Evolutionary conservation across 345 rosid species (phyloP), one percentile per base, ranked within the genome.

Genomic region (Litchi chinensis): DNA sequence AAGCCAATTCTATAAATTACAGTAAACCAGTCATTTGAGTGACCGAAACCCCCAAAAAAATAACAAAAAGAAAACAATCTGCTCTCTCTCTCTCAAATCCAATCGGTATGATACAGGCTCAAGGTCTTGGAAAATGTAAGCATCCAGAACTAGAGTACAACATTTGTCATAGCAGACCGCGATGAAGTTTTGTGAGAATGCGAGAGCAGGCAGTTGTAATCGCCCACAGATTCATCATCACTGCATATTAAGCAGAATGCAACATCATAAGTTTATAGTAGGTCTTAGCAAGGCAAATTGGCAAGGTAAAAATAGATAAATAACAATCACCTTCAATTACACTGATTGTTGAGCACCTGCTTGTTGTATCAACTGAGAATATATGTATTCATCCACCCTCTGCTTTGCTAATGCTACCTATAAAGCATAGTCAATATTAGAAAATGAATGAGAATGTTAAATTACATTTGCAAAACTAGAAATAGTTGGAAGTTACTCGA

Each of bases 321-420:
- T 32, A 18, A 3, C 37, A 22, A 39, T 52, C 37, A 32, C 37
- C 37, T 32, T 32, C 2, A 32, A 32, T 32, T 75, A 85, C 87
- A 54, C 65, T 19, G 77, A 44, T 69, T 79, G 83, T 70, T 83
- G 82, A 67, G 71, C 73, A 60, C 83, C 85, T 71, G 85, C 72
- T 78, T 86, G 79, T 79, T 86, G 91, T 63, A 85, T 78, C 83
- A 87, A 69, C 80, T 90, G 93, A 66, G 90, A 87, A 79, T 83
- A 88, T 43, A 89, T 86, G 89, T 86, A 88, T 64, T 90, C 95
- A 68, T 89, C 93, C n/a, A 91, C 91, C 77, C 85, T 83, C 85
- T 87, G 92, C 81, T 90, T 91, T 68, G 95, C 93, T 81, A 91
- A 76, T 43, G 93, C 93, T 28, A 91, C 92, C 92, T 90, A 79